Base-by-base conservation (phyloP, 495 filamentous ascomycete genomes). In the Xylaria cubensis region DNA sequence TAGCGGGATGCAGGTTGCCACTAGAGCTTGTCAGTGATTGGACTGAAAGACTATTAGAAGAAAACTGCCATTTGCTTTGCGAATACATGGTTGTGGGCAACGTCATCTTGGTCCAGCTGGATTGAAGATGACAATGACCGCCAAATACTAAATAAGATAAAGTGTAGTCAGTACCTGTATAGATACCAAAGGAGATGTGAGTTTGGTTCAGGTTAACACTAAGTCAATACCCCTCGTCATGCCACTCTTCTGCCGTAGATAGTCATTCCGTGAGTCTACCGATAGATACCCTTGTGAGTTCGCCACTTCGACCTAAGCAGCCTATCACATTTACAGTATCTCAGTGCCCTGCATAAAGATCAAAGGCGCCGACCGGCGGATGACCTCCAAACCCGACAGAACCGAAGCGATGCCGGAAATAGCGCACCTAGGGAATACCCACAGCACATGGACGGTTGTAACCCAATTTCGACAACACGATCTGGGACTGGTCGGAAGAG, bases 1-100 rank as follows among this genome's bases (percentile, higher is more conserved):
- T 69, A 59, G 66, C 39, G 66, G 53, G 17, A 69, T 59, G 66
- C 66, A 46, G 41, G 51, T 42, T 44, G 21, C 24, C 24, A 26
- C 24, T 17, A 24, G 26, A 21, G 50, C 51, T 29, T 42, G 51
- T 67, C 48, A 13, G 46, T 58, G 32, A 68, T 68, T 68, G 65
- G 65, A 12, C 51, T 26, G n/a, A 64, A 24, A 17, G 19, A 34
- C 42, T 32, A 65, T 24, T 13, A 51, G 26, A 50, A 50, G 10
- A 48, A 50, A 21, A 19, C n/a, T 26, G 44, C 39, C 26, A 51
- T 36, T 51, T 24, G 2, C 13, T 4, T 65, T 51, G 42, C 63
- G 50, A 26, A 65, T 29, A 48, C 63, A 9, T 19, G 50, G 42
- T 26, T 9, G 10, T 46, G 24, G 24, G 42, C 26, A 46, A 53